Evolutionary conservation across 1,284 basidiomycete genomes (phyloP), one percentile per base, ranked within the genome.

Genomic region (Ganoderma lucidum): DNA sequence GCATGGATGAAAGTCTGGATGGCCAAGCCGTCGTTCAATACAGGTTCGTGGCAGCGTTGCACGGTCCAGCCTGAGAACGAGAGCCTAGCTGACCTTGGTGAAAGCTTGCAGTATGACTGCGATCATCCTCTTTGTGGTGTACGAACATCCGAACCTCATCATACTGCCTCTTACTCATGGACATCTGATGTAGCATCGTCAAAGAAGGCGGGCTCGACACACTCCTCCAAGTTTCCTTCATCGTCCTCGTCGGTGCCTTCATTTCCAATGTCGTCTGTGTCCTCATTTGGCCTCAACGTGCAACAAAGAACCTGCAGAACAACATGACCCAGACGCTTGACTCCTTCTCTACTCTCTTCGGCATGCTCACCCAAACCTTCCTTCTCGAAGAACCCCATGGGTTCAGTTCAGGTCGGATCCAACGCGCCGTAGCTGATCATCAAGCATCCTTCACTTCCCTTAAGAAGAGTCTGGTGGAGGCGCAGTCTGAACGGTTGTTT

Each of bases 1-100:
- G 95, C 96, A 0, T 98, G 91, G 88, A 89, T 91, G 83, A 96
- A 98, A 80, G 86, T 95, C 6, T 96, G 93, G 90, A 95, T 98
- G 83, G 88, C 84, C 10, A 97, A 94, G 78, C 93, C 96, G 0
- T 91, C 92, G 19, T 98, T 97, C 80, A 96, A 96, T 76, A 94
- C 95, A n/a, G 95, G 95, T 89, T 79, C 76, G 86, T 64, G 14
- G 19, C 56, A 4, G 28, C 9, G n/a, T 17, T 39, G 35, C 32
- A 35, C 17, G 17, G 53, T 30, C 8, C 45, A 37, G 37, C 17
- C 23, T n/a, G 37, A 19, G 23, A 23, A 1, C 23, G 15, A 58
- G 19, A 2, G 35, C 35, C 23, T 30, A 35, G 65, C 66, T 68
- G 44, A 48, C 72, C 12, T 9, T 6, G 55, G 39, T 48, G 48